Percentiles rank a stretch among this genome's conserved stretches.
phyloP scores from a whole-genome alignment of 495 filamentous ascomycete species.

The Neurospora hispaniola region DNA sequence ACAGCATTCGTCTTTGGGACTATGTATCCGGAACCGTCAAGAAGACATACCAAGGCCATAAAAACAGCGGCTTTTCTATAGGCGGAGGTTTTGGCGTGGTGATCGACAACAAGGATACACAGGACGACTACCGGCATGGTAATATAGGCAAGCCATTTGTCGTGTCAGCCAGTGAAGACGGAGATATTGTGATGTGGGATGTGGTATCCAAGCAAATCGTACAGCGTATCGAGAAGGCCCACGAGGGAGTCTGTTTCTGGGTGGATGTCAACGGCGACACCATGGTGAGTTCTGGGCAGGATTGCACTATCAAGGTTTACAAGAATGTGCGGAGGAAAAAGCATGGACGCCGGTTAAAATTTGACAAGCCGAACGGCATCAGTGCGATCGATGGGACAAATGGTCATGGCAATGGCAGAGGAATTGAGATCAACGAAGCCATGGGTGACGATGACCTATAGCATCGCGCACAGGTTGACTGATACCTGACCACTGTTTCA shows the following conservation, averaged over 20 bases:
- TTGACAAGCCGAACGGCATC: background rate
- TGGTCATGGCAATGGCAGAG: background rate
- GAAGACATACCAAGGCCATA: conserved; percentile 95
- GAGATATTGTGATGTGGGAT: conserved; percentile 80
- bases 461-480: conserved; percentile 11
- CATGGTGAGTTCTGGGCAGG: conserved; percentile 39
- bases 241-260: conserved; percentile 73
- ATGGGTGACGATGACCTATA: conserved; percentile 18
- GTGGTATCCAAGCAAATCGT: conserved; percentile 72
- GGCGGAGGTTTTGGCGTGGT: conserved; percentile 70
- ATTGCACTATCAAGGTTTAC: conserved; percentile 31
- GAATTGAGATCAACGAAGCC: conserved; percentile 3
- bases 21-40: conserved; percentile 77
- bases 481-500: background rate
- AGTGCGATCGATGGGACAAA: conserved; percentile 6
- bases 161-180: conserved; percentile 79
- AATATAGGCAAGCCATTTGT: conserved; percentile 40
- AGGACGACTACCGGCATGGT: background rate
- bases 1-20: conserved; percentile 83
- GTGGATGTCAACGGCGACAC: conserved; percentile 49
- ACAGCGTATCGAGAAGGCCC: conserved; percentile 55
- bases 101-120: conserved; percentile 20
- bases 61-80: conserved; percentile 73
- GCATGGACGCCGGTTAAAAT: conserved; percentile 1
- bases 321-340: conserved; percentile 13